Evolutionary conservation across 139 green algal species (phyloP), one percentile per base, ranked within the genome.

Genomic region (Penium margaritaceum): DNA sequence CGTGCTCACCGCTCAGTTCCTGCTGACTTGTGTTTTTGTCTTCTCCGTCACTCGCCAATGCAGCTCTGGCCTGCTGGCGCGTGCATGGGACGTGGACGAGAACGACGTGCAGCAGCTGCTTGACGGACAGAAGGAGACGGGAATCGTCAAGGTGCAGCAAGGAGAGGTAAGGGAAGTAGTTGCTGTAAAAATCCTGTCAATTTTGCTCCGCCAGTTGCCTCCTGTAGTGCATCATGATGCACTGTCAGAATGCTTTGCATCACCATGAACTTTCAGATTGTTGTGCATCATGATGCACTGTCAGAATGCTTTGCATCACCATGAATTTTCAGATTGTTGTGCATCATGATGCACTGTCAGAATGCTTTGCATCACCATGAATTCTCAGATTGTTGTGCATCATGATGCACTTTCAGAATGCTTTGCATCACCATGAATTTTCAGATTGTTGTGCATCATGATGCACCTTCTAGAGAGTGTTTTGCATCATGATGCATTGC

Each of bases 81-180:
- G 33, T 51, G 69, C 69, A 7, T 76, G 69, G 69, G 29, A 76
- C 43, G 69, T 76, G 51, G 69, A 76, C 14, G 69, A 76, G 69
- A 41, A 70, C 15, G 53, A 53, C 19, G 53, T 76, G 27, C 19
- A 76, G 41, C 60, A 76, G 69, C 69, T 76, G 38, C 53, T 76
- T 29, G 32, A 27, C 12, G 53, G 29, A 4, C 69, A 76, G 29
- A 69, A 76, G 5, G 53, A 70, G 0, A 51, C 69, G 6, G 61
- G 29, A 5, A 58, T 76, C 38, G 36, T 76, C 53, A 76, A 76
- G 53, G 38, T 76, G 3, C 33, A 76, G 32, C 58, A 66, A 24
- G 12, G 51, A 6, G 30, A 41, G 35, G 62, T 32, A 63, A 17
- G 15, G 29, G 15, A 19, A 66, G 19, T 57, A 24, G 46, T 21